A percentile compares a stretch with the other conserved stretches of the same genome.
Conservation (phyloP, 1,139 yeast genomes). For the Geotrichum macrosporum region DNA sequence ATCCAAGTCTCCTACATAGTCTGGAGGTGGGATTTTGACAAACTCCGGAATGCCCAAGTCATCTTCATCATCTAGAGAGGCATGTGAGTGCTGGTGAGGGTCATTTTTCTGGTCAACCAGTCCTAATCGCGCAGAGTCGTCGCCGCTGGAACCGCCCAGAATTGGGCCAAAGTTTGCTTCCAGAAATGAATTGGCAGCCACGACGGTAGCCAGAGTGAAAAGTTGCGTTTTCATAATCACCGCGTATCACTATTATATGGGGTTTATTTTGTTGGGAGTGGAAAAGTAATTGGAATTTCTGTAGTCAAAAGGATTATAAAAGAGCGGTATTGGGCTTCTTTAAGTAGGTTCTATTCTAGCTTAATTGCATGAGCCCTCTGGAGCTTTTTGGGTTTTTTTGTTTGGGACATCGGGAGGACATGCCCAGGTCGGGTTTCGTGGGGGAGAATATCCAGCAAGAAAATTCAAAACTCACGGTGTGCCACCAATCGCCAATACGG, state of each 20-base stretch:
- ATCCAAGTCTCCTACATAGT: constrained; percentile 20
- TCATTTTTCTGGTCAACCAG: neutral
- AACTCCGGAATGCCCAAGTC: constrained; percentile 2
- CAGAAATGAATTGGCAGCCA: constrained; percentile 8
- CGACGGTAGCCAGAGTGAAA: constrained; percentile 2
- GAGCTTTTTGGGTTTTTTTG: too few relatives aligned
- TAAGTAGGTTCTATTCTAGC: too few relatives aligned
- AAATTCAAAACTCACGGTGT: too few relatives aligned
- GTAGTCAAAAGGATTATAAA: too few relatives aligned
- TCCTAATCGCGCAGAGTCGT: neutral
- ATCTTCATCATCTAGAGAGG: neutral
- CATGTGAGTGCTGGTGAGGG: neutral
- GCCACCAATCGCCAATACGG: too few relatives aligned
- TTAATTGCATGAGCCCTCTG: too few relatives aligned
- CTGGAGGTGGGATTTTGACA: constrained; percentile 19
- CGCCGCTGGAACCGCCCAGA: neutral
- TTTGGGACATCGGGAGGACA: neutral
- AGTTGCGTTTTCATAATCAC: neutral
- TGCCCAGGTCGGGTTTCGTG: too few relatives aligned
- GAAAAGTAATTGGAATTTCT: too few relatives aligned
- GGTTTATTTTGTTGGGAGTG: too few relatives aligned
- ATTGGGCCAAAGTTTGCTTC: constrained; percentile 9
- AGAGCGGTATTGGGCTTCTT: too few relatives aligned
- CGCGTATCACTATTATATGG: too few relatives aligned
- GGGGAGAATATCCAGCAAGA: too few relatives aligned